Conservation (phyloP, 352 stramenopile genomes). For the Globisporangium canariense region DNA sequence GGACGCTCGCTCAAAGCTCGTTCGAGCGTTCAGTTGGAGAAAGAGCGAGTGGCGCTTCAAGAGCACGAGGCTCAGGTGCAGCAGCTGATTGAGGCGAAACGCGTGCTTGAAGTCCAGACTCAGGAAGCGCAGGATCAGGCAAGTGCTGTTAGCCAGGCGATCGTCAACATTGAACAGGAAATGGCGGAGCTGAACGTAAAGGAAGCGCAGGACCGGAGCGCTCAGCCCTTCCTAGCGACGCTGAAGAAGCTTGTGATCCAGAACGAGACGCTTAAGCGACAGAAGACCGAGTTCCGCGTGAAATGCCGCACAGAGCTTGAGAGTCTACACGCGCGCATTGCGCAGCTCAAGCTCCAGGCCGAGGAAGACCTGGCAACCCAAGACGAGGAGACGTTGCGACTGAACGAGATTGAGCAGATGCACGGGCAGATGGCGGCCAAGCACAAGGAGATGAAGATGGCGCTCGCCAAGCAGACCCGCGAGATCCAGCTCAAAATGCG, state of each 20-base stretch:
- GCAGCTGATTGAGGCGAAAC: constrained; percentile 47
- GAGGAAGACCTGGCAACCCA: constrained; percentile 27
- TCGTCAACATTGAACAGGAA: constrained; percentile 39
- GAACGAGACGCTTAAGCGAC: constrained; percentile 53
- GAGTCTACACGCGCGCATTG: constrained; percentile 31
- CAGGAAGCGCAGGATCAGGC: constrained; percentile 25
- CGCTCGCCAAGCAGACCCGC: constrained; percentile 55
- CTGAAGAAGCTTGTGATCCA: constrained; percentile 38
- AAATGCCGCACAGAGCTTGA: constrained; percentile 45
- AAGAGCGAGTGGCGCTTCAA: constrained; percentile 23
- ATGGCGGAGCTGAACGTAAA: constrained; percentile 32
- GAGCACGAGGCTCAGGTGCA: constrained; percentile 32
- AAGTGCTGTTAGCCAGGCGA: constrained; percentile 24
- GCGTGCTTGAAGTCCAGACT: constrained; percentile 28
- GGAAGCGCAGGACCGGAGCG: constrained; percentile 23
- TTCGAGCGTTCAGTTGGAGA: constrained; percentile 9
- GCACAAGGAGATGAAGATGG: constrained; percentile 61
- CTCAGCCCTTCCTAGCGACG: constrained; percentile 23
- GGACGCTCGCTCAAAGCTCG: neutral
- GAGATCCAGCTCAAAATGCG: constrained; percentile 57
- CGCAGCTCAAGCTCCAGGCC: constrained; percentile 38
- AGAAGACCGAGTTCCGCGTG: constrained; percentile 43
- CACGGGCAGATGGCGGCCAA: constrained; percentile 62
- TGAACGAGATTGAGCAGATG: constrained; percentile 62
- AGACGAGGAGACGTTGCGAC: constrained; percentile 43